These are phyloP conservation scores for Gaultheria prostrata DNA, from an alignment of 148 eudicot species.

Conservation along the genomic window DNA sequence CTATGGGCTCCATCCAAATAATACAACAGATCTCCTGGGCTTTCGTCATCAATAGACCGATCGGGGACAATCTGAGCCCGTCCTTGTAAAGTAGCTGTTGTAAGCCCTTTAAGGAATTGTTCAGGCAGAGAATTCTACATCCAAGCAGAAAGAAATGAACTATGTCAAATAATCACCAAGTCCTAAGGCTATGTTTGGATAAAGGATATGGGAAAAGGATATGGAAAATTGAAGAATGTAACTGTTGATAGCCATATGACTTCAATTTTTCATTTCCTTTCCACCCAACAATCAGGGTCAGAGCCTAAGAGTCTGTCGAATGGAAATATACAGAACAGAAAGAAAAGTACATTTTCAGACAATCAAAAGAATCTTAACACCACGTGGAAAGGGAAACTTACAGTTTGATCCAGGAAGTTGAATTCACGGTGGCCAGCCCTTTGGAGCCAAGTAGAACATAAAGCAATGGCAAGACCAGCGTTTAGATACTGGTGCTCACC, in stretches of 20 bases:
- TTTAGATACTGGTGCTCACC: constrained; percentile 90
- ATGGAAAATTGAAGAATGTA: background rate
- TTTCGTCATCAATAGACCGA: constrained; percentile 47
- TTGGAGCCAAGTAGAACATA: constrained; percentile 89
- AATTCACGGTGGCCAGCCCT: constrained; percentile 65
- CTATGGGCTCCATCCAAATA: constrained; percentile 98
- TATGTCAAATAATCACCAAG: background rate
- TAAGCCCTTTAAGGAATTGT: constrained; percentile 77
- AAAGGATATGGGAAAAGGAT: background rate
- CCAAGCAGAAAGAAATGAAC: constrained; percentile 23
- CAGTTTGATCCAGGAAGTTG: constrained; percentile 45
- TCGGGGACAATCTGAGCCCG: constrained; percentile 85
- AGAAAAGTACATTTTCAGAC: background rate
- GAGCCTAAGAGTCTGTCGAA: background rate
- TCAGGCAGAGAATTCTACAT: constrained; percentile 72
- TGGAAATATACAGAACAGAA: background rate
- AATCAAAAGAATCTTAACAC: background rate
- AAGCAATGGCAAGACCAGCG: constrained; percentile 90
- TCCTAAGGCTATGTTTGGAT: background rate
- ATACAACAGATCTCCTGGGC: constrained; percentile 64
- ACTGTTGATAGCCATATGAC: background rate
- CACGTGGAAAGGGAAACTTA: constrained; percentile 30
- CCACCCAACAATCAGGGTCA: background rate
- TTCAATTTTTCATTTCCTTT: background rate
- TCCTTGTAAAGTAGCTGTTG: constrained; percentile 77